These are phyloP conservation scores for Cryptosporidium parvum DNA, from an alignment of 169 alveolate genomes.

Conservation along the genomic window DNA sequence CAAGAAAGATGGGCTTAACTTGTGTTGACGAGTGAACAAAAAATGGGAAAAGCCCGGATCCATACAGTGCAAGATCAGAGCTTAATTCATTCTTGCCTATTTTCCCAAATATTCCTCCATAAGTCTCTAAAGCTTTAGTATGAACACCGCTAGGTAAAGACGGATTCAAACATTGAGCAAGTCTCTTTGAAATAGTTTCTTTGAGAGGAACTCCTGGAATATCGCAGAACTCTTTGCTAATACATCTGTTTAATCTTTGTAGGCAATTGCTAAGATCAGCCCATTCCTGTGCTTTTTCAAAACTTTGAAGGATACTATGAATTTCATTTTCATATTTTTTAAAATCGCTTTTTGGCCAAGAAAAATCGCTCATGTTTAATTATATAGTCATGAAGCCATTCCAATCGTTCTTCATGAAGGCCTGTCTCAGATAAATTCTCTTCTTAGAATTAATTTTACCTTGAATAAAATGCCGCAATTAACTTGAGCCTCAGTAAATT, in stretches of 20 bases:
- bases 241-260: slow-evolving; percentile 86
- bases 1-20: slow-evolving; percentile 88
- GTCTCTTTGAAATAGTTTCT: slow-evolving; percentile 88
- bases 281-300: slow-evolving; percentile 94
- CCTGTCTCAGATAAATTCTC: neutral
- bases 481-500: neutral
- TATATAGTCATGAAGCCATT: neutral
- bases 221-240: slow-evolving; percentile 78
- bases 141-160: slow-evolving; percentile 93
- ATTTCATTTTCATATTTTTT: slow-evolving; percentile 80
- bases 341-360: slow-evolving; percentile 72
- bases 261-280: slow-evolving; percentile 92
- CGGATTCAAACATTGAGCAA: slow-evolving; percentile 93
- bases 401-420: neutral
- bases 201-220: slow-evolving; percentile 85
- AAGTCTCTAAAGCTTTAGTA: slow-evolving; percentile 90
- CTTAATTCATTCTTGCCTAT: slow-evolving; percentile 86
- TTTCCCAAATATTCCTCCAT: slow-evolving; percentile 88
- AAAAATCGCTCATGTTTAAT: slow-evolving; percentile 52
- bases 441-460: neutral
- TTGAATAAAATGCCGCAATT: neutral
- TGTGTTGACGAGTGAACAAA: slow-evolving; percentile 89
- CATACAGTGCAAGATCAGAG: slow-evolving; percentile 89
- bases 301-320: slow-evolving; percentile 83
- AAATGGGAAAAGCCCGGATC: slow-evolving; percentile 93